These are phyloP conservation scores for Syzygium malaccense DNA, from an alignment of 441 rosid genomes.

Conservation along the genomic window DNA sequence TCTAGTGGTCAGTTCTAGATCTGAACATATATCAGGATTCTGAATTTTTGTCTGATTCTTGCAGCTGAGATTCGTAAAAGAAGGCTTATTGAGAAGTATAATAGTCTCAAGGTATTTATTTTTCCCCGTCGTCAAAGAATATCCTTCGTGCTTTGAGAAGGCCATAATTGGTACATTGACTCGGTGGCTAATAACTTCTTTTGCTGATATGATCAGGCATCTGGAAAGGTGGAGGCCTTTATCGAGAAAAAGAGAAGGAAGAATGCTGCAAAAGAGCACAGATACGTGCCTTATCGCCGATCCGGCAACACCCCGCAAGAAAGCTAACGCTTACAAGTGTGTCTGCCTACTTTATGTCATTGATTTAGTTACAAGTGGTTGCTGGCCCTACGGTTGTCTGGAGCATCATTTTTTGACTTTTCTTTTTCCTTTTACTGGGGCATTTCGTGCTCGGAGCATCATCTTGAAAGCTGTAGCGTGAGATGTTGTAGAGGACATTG, in stretches of 20 bases:
- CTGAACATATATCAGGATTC: background rate
- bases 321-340: conserved; percentile 7
- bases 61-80: conserved; percentile 83
- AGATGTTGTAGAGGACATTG: background rate
- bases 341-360: background rate
- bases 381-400: background rate
- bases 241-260: conserved; percentile 76
- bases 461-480: background rate
- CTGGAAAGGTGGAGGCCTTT: conserved; percentile 72
- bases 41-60: conserved; percentile 15
- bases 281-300: conserved; percentile 74
- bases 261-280: conserved; percentile 81
- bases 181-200: background rate
- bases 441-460: background rate
- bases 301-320: conserved; percentile 19
- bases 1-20: background rate
- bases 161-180: background rate
- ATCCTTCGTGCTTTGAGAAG: background rate
- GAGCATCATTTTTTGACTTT: background rate
- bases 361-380: background rate
- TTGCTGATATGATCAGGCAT: conserved; percentile 28
- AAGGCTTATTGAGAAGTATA: conserved; percentile 60
- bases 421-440: background rate
- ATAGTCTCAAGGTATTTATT: conserved; percentile 59
- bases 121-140: background rate